Conservation (phyloP, 2,329 filamentous ascomycete species). For the Acrocalymma vagum region DNA sequence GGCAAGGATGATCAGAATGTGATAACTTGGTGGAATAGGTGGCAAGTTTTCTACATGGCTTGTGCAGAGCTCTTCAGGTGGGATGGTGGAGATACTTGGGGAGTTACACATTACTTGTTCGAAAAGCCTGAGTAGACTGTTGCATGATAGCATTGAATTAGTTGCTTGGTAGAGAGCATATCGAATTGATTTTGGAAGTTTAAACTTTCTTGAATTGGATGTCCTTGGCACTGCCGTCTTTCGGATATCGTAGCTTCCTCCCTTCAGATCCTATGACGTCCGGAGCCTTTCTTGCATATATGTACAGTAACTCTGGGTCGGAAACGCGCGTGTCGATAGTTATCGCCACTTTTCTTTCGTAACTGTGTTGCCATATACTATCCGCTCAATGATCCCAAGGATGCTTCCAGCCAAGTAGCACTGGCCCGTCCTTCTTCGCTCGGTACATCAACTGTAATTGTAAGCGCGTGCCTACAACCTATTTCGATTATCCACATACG, state of each 20-base stretch:
- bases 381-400: slow-evolving; percentile 55
- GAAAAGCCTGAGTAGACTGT: slow-evolving; percentile 58
- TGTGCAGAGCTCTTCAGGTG: slow-evolving; percentile 75
- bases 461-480: slow-evolving; percentile 24
- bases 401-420: slow-evolving; percentile 90
- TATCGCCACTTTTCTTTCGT: not conserved
- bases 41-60: slow-evolving; percentile 77
- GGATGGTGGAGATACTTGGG: slow-evolving; percentile 72
- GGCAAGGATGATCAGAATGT: too few relatives aligned
- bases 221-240: slow-evolving; percentile 23
- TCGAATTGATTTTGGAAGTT: not conserved
- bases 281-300: slow-evolving; percentile 8
- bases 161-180: too few relatives aligned
- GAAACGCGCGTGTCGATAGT: not conserved
- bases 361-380: not conserved
- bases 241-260: slow-evolving; percentile 15
- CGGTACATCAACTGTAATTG: slow-evolving; percentile 84
- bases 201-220: slow-evolving; percentile 14
- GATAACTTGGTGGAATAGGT: slow-evolving; percentile 71
- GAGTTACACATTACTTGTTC: slow-evolving; percentile 72
- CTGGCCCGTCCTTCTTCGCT: slow-evolving; percentile 94
- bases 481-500: slow-evolving; percentile 64
- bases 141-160: not conserved
- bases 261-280: not conserved
- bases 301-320: slow-evolving; percentile 18